Percentiles rank a stretch among this genome's conserved stretches.
These are phyloP conservation scores for Zasmidium cellare DNA, from an alignment of 2,329 filamentous ascomycete species.

Conservation along the genomic window DNA sequence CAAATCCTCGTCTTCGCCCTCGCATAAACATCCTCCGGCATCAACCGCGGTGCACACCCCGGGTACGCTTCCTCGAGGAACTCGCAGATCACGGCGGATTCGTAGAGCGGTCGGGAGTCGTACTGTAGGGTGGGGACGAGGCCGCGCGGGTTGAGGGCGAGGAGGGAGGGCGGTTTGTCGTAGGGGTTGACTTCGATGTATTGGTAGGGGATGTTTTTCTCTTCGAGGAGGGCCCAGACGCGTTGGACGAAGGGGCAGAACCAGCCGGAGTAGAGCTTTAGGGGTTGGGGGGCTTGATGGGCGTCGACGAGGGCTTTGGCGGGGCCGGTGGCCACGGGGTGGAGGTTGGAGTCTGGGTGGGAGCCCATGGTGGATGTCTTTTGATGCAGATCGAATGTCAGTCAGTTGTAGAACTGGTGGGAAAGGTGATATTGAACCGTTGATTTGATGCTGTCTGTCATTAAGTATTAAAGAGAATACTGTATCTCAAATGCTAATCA, in stretches of 20 bases:
- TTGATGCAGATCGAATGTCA: no score
- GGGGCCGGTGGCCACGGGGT: slow-evolving; percentile 46
- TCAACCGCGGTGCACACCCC: slow-evolving; percentile 50
- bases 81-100: slow-evolving; percentile 71
- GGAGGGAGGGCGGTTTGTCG: slow-evolving; percentile 66
- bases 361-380: slow-evolving; percentile 5
- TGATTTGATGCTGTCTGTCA: no score
- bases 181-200: slow-evolving; percentile 73
- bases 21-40: slow-evolving; percentile 64
- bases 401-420: no score
- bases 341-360: slow-evolving; percentile 45
- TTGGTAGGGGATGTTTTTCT: slow-evolving; percentile 72
- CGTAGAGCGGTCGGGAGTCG: slow-evolving; percentile 63
- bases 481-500: neutral
- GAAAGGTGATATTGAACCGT: no score
- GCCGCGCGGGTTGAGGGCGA: slow-evolving; percentile 73
- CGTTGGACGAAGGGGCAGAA: slow-evolving; percentile 67
- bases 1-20: slow-evolving; percentile 66
- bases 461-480: neutral
- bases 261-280: slow-evolving; percentile 38
- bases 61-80: slow-evolving; percentile 73
- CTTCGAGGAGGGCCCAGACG: slow-evolving; percentile 70
- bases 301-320: slow-evolving; percentile 40
- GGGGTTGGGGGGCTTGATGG: slow-evolving; percentile 31
- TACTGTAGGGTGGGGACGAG: slow-evolving; percentile 69